Base-by-base conservation (phyloP, 1,284 basidiomycete species). In the Laetiporus sulphureus region DNA sequence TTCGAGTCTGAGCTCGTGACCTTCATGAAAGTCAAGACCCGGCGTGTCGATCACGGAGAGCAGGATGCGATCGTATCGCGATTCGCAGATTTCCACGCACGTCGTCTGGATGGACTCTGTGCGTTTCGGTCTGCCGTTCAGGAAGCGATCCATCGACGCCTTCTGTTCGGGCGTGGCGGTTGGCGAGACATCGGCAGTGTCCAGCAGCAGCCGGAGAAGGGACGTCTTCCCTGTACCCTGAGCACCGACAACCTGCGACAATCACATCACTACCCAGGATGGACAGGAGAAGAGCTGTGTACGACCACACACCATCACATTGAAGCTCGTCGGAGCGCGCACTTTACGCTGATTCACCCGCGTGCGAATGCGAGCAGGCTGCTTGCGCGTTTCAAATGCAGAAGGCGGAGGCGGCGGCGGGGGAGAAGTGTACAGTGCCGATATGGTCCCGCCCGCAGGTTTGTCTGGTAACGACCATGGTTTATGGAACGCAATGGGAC, bases 11-110 rank as follows among this genome's bases (percentile, higher is more conserved):
- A 91, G 64, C 59, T 89, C 86, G 48, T 71, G 73, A 22, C 84
- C 81, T 40, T 76, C 69, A 29, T 68, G 56, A 57, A 85, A 87
- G 55, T 89, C 84, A 39, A 91, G 64, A 3, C 86, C 87, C 21
- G 85, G 85, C 2, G 88, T 90, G 55, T 91, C 87, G 48, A 88
- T 81, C 41, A 85, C 82, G 15, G 81, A 82, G 50, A 91, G 70
- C 18, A 80, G 60, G 31, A 89, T 65, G 32, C 85, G 71, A 57
- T 90, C 88, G 52, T 79, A 83, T 47, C 76, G 75, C 40, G 82
- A 83, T 62, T 90, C 85, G 69, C 74, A 80, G 42, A 89, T 84
- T 62, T 90, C 87, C 32, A 86, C 66, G 48, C 75, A 79, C 1
- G 79, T 79, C 0, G 78, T 74, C 46, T 78, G 66, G 32, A 90